A percentile compares a stretch with the other conserved stretches of the same genome.
Evolutionary conservation across 2,329 filamentous ascomycete species (phyloP).

Genomic region (Ophiobolus disseminans): DNA sequence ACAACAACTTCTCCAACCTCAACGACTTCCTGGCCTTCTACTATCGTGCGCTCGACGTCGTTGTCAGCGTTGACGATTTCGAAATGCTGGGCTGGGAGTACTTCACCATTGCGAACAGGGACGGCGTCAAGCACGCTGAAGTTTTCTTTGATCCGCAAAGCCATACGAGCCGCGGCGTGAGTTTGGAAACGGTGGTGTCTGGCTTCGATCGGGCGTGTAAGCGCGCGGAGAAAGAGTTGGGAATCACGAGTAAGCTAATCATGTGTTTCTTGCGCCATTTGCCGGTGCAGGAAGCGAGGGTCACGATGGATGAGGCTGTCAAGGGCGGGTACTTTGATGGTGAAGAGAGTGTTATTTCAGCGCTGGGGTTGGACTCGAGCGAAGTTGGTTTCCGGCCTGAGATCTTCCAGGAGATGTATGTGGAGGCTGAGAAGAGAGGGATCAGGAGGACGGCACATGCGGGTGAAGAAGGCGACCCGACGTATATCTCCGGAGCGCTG

Average conservation of each 20-base stretch:
- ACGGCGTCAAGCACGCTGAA: slow-evolving; percentile 75
- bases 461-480: slow-evolving; percentile 75
- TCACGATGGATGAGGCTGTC: slow-evolving; percentile 56
- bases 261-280: slow-evolving; percentile 77
- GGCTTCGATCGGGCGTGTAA: slow-evolving; percentile 68
- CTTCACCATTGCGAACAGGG: slow-evolving; percentile 67
- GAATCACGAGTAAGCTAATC: slow-evolving; percentile 70
- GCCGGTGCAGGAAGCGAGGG: slow-evolving; percentile 59
- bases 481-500: slow-evolving; percentile 70
- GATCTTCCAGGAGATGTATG: slow-evolving; percentile 69
- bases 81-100: slow-evolving; percentile 76
- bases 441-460: slow-evolving; percentile 75
- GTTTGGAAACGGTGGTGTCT: slow-evolving; percentile 67
- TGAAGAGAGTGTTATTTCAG: slow-evolving; percentile 62
- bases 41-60: slow-evolving; percentile 76
- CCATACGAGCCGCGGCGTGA: slow-evolving; percentile 69
- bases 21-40: slow-evolving; percentile 82
- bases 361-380: slow-evolving; percentile 73
- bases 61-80: slow-evolving; percentile 71
- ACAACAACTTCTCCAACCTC: slow-evolving; percentile 71
- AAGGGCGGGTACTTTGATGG: slow-evolving; percentile 51
- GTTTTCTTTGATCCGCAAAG: slow-evolving; percentile 84
- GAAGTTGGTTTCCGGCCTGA: slow-evolving; percentile 55
- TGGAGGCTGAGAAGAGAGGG: slow-evolving; percentile 59
- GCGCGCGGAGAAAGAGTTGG: slow-evolving; percentile 68